Evolutionary conservation across 345 rosid genomes (phyloP), one percentile per base, ranked within the genome.

Genomic region (Toxicodendron radicans): DNA sequence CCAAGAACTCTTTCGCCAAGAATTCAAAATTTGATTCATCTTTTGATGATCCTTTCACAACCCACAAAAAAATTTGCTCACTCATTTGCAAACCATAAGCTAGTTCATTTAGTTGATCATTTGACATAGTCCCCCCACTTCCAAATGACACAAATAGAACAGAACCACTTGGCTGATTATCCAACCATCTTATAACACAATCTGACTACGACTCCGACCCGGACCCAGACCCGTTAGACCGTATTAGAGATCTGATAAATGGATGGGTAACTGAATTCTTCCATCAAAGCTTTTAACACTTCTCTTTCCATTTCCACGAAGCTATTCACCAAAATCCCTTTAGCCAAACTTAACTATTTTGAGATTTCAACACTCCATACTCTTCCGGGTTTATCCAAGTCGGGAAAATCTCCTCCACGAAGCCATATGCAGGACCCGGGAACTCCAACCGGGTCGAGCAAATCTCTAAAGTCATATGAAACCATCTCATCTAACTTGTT

Each of bases 121-220:
- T 54, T 0, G 91, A 86, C 24, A 95, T 86, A 70, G 91, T 87
- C 83, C 99, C 99, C 0, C 95, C 97, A 58, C 99, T 93, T 14
- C 99, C 99, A 48, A 95, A 95, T 0, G 97, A 93, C 0, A 93
- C 97, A 62, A 73, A 93, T 17, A 96, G 27, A 13, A 96, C 98
- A 1, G 98, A 93, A 20, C 95, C 92, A 9, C 53, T 83, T 14
- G 99, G 97, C 80, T 96, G 98, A 16, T 76, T 72, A 64, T 92
- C 88, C 32, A 96, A 64, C 99, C 99, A 96, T 66, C 75, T 86
- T n/a, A 96, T 78, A 27, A 27, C 30, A 27, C 30, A 27, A 27
- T 27, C 30, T 2, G 2, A 27, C 30, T 27, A 1, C 2, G 30
- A 27, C 27, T 1, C 27, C 43, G 43, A 27, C 30, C 30, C 30